phyloP scores from a whole-genome alignment of 225 moss, liverwort and hornwort species.

The Neckera pumila region DNA sequence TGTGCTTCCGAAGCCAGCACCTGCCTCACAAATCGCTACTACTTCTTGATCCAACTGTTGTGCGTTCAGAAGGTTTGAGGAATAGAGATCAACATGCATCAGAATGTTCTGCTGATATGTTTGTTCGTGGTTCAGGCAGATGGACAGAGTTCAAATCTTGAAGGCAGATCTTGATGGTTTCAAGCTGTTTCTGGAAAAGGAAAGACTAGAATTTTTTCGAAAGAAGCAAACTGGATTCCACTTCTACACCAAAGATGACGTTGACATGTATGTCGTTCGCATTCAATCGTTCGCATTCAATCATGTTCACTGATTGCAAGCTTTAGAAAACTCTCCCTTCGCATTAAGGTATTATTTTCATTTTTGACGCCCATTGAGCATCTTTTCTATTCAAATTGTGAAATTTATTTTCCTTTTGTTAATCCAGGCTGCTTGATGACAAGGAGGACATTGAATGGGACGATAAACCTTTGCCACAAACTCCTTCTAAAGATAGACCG shows the following conservation, averaged over 20 bases:
- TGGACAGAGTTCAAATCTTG: slow-evolving; percentile 42
- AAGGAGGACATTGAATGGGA: slow-evolving; percentile 32
- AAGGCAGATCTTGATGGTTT: slow-evolving; percentile 42
- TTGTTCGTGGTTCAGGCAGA: slow-evolving; percentile 32
- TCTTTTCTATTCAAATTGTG: neutral
- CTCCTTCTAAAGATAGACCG: slow-evolving; percentile 22
- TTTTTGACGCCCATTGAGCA: neutral
- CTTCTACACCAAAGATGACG: slow-evolving; percentile 46
- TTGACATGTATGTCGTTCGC: slow-evolving; percentile 40
- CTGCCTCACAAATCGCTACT: neutral
- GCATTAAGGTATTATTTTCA: neutral
- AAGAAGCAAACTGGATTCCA: slow-evolving; percentile 56
- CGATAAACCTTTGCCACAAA: slow-evolving; percentile 26
- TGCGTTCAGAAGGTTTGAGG: neutral
- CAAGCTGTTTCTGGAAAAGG: slow-evolving; percentile 53
- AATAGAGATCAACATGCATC: neutral
- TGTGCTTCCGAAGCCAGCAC: neutral
- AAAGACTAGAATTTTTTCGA: slow-evolving; percentile 48
- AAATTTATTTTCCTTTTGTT: neutral
- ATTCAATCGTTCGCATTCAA: neutral
- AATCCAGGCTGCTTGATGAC: slow-evolving; percentile 46
- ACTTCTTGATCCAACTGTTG: neutral
- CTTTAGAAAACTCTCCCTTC: neutral
- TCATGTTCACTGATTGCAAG: neutral
- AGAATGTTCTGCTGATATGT: neutral